Base-by-base conservation (phyloP, 2,329 filamentous ascomycete species). In the Calonectria leucothoes region DNA sequence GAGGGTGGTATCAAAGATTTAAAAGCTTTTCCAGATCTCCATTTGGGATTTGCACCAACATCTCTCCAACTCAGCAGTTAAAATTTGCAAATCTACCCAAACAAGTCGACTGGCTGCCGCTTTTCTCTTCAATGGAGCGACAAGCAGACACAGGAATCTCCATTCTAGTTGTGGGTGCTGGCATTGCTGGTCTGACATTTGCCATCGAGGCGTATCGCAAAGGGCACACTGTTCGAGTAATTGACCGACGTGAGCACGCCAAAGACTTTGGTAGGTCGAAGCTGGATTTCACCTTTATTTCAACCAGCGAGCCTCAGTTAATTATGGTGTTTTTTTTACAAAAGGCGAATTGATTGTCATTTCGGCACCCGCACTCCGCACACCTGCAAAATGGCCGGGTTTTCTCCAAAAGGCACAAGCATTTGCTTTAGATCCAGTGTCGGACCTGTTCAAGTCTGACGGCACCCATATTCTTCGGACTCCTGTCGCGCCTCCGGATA, bases 151-250 rank as follows among this genome's bases (percentile, higher is more conserved):
- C 55, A 17, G 55, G 55, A 59, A 59, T 59, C 33, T 59, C 55
- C 33, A 59, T 59, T 25, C 55, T 59, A 6, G 33, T 59, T 17
- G 55, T 39, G 12, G 55, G 55, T 7, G 33, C 55, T 27, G 55
- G 55, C 55, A 59, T 59, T 4, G 55, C 55, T n/a, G 55, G 55
- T 4, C 23, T 59, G n/a, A 59, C 55, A 4, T 59, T 59, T n/a
- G 55, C 55, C 14, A 59, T 59, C n/a, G 55, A 59, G 12, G 55
- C 55, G 25, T 59, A 59, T 33, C 55, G 55, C 20, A 59, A 59
- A 23, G 55, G 55, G n/a, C 55, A 59, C 23, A 39, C 12, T 6
- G 55, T 59, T n/a, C n/a, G 35, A 15, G 55, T 59, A 6, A 59
- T 59, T 39, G 55, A 59, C 33, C 55, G 55, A 1, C 55, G 55